Conservation (phyloP, 2,329 filamentous ascomycete genomes). For the Trichoderma asperellum region DNA sequence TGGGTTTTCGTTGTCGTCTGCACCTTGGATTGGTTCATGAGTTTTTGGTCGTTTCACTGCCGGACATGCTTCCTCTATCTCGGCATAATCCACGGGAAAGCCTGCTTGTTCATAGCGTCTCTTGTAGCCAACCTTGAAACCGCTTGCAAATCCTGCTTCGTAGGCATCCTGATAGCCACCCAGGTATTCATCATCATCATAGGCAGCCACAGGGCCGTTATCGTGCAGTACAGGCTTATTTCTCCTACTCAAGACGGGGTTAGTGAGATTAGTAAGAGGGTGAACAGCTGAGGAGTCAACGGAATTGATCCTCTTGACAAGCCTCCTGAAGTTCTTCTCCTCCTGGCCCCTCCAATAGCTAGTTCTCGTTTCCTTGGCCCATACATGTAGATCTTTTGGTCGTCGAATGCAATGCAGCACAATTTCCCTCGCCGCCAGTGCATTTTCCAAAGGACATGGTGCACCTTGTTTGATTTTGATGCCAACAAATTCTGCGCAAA, state of each 20-base stretch:
- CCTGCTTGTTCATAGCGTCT: neutral
- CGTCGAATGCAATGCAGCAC: neutral
- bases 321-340: neutral
- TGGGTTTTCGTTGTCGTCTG: neutral
- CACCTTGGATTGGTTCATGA: neutral
- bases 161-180: neutral
- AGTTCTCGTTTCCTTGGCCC: neutral
- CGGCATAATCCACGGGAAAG: fast-evolving
- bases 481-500: neutral
- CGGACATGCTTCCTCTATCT: neutral
- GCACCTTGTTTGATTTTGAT: neutral
- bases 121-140: neutral
- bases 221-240: too few relatives aligned
- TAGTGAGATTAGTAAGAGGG: neutral
- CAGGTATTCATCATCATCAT: neutral
- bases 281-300: neutral
- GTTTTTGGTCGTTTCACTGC: too few relatives aligned
- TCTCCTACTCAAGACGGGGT: neutral
- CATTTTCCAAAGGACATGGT: neutral
- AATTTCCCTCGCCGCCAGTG: neutral
- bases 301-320: neutral
- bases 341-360: neutral
- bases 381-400: neutral
- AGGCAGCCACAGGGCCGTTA: neutral
- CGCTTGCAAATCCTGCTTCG: neutral